These are phyloP conservation scores for Solanum hybrid DNA, from an alignment of 305 asterid genomes.

Conservation along the genomic window DNA sequence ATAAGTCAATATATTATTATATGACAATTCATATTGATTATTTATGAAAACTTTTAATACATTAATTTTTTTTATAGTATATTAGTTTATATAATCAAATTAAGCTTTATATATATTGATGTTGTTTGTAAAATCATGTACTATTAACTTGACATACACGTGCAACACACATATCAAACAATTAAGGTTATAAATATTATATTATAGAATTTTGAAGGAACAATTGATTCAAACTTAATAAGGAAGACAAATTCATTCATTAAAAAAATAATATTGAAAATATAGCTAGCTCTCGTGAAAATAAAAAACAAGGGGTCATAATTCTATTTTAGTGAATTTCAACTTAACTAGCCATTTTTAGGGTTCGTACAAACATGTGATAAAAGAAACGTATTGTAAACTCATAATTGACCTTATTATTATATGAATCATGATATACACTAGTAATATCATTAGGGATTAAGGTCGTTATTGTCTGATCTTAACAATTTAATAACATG, in stretches of 20 bases:
- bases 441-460: neutral
- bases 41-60: neutral
- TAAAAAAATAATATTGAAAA: no score
- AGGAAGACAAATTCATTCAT: neutral
- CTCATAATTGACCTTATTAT: neutral
- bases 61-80: neutral
- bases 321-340: neutral
- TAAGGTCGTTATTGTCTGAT: neutral
- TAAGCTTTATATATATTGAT: no score
- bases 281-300: neutral
- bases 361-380: neutral
- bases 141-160: neutral
- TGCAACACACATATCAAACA: neutral
- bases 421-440: neutral
- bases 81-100: neutral
- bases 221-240: neutral
- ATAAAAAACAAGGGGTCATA: neutral
- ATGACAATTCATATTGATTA: neutral
- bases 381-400: no score
- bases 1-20: neutral
- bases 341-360: rapidly evolving
- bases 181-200: neutral
- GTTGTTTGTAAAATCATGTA: neutral
- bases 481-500: neutral
- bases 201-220: neutral